Evolutionary conservation across 495 filamentous ascomycete genomes (phyloP).

Genomic region (Daldinia concentrica): DNA sequence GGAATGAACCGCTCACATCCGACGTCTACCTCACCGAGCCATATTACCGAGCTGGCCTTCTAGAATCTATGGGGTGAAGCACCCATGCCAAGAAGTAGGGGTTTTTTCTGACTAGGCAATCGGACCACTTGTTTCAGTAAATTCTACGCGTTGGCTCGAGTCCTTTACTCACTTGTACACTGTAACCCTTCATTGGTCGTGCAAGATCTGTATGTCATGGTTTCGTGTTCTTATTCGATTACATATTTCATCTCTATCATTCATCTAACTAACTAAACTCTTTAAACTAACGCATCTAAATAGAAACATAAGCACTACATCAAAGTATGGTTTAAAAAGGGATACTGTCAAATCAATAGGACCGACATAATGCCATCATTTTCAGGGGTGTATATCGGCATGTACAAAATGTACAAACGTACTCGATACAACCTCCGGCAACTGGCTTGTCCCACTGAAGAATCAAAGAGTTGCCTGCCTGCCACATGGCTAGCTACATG

Average conservation of each 20-base stretch:
- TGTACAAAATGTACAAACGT: conserved; percentile 6
- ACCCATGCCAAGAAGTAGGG: conserved; percentile 23
- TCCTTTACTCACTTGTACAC: not conserved
- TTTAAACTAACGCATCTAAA: not conserved
- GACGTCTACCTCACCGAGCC: conserved; percentile 1
- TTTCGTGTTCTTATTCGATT: conserved; percentile 10
- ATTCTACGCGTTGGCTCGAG: conserved; percentile 1
- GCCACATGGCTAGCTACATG: conserved; percentile 44
- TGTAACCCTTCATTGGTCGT: conserved; percentile 15
- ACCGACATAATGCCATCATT: conserved; percentile 39
- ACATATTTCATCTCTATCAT: not conserved
- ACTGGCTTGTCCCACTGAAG: conserved; percentile 19
- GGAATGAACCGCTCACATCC: not conserved
- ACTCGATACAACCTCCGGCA: conserved; percentile 28
- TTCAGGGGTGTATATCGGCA: conserved; percentile 13
- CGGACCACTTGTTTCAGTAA: conserved; percentile 27
- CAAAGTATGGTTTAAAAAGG: conserved; percentile 7
- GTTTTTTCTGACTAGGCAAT: conserved; percentile 12
- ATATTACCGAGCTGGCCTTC: conserved; percentile 21
- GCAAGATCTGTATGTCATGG: conserved; percentile 9
- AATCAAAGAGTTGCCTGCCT: conserved; percentile 12
- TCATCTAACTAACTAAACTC: not conserved
- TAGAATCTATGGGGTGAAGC: conserved; percentile 6
- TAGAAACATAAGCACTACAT: conserved; percentile 12
- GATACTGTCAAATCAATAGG: conserved; percentile 22